phyloP scores from a whole-genome alignment of 352 stramenopile species.

The Hyaloperonospora arabidopsidis region DNA sequence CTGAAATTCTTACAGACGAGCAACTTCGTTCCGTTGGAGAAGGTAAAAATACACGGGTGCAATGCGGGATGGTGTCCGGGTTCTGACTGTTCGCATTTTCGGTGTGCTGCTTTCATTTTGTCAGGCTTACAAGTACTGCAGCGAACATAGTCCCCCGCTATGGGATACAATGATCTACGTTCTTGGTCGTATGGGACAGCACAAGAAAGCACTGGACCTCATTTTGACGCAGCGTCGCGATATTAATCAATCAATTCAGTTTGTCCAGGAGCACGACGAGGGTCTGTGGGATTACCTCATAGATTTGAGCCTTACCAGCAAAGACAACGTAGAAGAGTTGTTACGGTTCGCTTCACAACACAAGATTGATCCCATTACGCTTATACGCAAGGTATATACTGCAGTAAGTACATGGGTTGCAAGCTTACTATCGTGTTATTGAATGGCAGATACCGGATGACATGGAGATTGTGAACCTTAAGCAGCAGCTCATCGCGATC shows the following conservation, averaged over 20 bases:
- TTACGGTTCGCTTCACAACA: slow-evolving; percentile 65
- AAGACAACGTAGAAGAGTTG: slow-evolving; percentile 66
- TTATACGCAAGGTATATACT: slow-evolving; percentile 63
- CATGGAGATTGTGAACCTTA: slow-evolving; percentile 76
- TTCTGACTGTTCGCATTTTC: not conserved
- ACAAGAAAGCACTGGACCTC: slow-evolving; percentile 78
- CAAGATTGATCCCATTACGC: slow-evolving; percentile 81
- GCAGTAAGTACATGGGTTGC: not conserved
- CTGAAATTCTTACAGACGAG: slow-evolving; percentile 75
- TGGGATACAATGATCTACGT: slow-evolving; percentile 87
- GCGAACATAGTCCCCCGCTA: slow-evolving; percentile 53
- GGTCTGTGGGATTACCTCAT: slow-evolving; percentile 81
- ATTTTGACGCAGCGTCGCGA: slow-evolving; percentile 76
- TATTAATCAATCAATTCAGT: slow-evolving; percentile 79
- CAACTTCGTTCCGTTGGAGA: slow-evolving; percentile 78
- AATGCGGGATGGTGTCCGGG: not conserved
- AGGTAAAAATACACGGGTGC: slow-evolving; percentile 26
- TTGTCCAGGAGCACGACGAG: slow-evolving; percentile 69
- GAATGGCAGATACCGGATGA: slow-evolving; percentile 60
- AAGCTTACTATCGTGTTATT: not conserved
- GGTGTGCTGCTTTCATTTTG: slow-evolving; percentile 7
- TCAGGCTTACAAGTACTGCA: slow-evolving; percentile 75
- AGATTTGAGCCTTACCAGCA: slow-evolving; percentile 68
- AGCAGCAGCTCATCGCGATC: slow-evolving; percentile 74
- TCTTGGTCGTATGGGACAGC: slow-evolving; percentile 75